phyloP scores from a whole-genome alignment of 257 asterid genomes.

The Fraxinus americana region DNA sequence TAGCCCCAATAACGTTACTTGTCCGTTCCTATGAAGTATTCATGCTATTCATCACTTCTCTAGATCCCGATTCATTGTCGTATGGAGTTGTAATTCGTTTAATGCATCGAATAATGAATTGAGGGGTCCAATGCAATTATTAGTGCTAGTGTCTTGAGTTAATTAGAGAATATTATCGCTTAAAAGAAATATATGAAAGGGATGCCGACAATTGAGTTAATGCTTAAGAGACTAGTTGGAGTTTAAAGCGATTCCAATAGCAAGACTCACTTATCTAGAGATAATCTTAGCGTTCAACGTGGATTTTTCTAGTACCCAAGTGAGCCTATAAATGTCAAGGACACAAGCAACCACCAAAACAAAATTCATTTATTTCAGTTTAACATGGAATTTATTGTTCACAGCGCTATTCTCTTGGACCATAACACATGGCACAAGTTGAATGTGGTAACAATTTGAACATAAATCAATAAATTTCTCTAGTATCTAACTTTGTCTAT shows the following conservation, averaged over 20 bases:
- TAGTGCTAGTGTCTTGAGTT: background rate
- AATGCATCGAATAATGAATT: too few relatives aligned
- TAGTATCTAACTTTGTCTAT: too few relatives aligned
- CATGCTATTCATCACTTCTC: too few relatives aligned
- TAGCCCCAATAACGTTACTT: constrained; percentile 40
- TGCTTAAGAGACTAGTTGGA: background rate
- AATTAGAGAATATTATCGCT: background rate
- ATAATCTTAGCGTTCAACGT: background rate
- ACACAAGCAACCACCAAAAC: background rate
- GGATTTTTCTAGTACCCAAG: background rate
- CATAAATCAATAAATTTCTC: too few relatives aligned
- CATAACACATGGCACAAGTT: background rate
- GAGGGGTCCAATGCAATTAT: too few relatives aligned
- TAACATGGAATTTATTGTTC: background rate
- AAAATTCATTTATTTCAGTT: background rate
- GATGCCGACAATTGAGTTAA: too few relatives aligned
- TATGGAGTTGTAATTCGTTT: too few relatives aligned
- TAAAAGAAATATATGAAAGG: too few relatives aligned
- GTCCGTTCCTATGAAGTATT: constrained; percentile 46
- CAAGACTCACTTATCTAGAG: too few relatives aligned
- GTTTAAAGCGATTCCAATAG: background rate
- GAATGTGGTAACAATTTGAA: too few relatives aligned
- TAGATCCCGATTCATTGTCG: too few relatives aligned
- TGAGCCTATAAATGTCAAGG: background rate
- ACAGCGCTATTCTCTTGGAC: background rate